Conservation (phyloP, 2,329 filamentous ascomycete genomes). For the Xylariaceae sp. region DNA sequence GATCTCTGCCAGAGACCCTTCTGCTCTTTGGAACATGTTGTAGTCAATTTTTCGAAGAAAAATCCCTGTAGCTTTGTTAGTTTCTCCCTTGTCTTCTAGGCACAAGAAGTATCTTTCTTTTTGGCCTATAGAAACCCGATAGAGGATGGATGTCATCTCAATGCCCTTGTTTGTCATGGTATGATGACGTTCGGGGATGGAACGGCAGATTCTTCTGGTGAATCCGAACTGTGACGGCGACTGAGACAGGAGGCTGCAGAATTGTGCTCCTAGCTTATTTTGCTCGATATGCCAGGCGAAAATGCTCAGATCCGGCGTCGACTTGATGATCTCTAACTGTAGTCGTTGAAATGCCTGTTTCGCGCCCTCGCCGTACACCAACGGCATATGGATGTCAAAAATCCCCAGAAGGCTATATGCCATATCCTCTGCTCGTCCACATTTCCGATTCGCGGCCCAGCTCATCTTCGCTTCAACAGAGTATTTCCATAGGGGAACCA, state of each 20-base stretch:
- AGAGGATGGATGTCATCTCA: no score
- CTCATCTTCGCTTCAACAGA: neutral
- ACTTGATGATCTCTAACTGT: neutral
- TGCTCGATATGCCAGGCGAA: neutral
- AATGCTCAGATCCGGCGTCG: constrained; percentile 7
- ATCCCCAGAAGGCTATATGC: constrained; percentile 9
- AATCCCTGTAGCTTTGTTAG: no score
- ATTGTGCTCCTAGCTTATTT: neutral
- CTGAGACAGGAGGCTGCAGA: neutral
- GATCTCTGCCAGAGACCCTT: no score
- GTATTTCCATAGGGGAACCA: neutral
- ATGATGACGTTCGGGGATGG: neutral
- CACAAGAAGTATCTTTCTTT: no score
- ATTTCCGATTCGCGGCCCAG: neutral
- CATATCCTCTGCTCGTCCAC: neutral
- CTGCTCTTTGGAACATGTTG: no score
- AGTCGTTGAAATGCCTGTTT: neutral
- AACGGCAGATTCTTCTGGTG: neutral
- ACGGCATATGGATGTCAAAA: neutral
- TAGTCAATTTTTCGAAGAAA: no score
- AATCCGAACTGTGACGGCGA: constrained; percentile 1
- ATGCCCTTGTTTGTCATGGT: constrained; percentile 3
- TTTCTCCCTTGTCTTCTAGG: no score
- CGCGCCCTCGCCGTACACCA: constrained; percentile 6
- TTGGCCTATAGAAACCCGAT: no score